Conservation (phyloP, 345 rosid genomes). For the Camelina hispida region DNA sequence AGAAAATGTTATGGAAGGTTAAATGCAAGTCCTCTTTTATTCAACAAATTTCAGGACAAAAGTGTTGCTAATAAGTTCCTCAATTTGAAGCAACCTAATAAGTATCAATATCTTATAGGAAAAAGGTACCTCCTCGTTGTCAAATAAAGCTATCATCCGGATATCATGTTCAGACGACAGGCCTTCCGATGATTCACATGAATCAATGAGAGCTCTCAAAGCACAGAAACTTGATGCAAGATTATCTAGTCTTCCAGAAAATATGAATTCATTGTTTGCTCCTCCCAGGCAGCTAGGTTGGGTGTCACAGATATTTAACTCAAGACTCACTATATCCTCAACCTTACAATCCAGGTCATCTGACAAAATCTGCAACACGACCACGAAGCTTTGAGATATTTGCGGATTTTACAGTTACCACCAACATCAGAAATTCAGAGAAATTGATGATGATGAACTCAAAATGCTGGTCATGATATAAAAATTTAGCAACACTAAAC, state of each 20-base stretch:
- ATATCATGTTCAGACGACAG: conserved; percentile 68
- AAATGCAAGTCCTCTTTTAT: conserved; percentile 3
- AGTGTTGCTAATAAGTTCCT: not conserved
- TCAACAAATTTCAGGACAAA: not conserved
- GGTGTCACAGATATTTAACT: conserved; percentile 92
- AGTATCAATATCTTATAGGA: conserved; percentile 6
- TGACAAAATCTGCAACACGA: conserved; percentile 65
- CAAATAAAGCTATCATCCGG: conserved; percentile 92
- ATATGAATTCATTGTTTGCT: conserved; percentile 83
- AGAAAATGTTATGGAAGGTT: not conserved
- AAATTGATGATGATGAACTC: not conserved
- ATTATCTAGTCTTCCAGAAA: conserved; percentile 95
- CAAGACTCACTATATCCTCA: conserved; percentile 75
- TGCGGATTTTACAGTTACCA: not conserved
- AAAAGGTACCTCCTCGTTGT: conserved; percentile 87
- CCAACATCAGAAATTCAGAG: conserved; percentile 16
- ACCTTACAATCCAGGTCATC: conserved; percentile 65
- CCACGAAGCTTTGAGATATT: not conserved
- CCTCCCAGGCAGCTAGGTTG: conserved; percentile 99
- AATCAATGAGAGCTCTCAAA: conserved; percentile 85
- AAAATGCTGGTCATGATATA: not conserved
- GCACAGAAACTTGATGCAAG: conserved; percentile 94
- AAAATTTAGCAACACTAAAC: too few relatives aligned
- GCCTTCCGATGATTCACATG: conserved; percentile 57
- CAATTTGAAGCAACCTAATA: not conserved